Percentiles rank a stretch among this genome's conserved stretches.
phyloP scores from a whole-genome alignment of 2,329 filamentous ascomycete genomes.

The Colletotrichum musicola region DNA sequence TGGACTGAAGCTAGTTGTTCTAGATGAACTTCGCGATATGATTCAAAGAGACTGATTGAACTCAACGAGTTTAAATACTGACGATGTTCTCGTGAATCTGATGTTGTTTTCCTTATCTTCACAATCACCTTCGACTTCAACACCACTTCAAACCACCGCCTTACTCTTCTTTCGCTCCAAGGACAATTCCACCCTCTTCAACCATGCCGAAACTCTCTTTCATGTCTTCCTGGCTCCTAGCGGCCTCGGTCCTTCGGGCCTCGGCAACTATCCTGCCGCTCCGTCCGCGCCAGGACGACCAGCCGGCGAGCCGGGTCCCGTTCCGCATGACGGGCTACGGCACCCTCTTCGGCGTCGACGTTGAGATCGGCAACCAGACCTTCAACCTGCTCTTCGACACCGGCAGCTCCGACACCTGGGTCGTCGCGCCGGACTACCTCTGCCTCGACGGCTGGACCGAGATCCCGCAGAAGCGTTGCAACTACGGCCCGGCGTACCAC shows the following conservation, averaged over 20 bases:
- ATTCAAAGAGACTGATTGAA: neutral
- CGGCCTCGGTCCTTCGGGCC: neutral
- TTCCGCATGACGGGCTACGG: slow-evolving; percentile 24
- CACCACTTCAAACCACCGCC: neutral
- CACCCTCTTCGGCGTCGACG: slow-evolving; percentile 41
- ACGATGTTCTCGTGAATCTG: neutral
- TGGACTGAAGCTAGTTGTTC: neutral
- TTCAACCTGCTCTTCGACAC: slow-evolving; percentile 40
- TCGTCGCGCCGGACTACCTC: slow-evolving; percentile 36
- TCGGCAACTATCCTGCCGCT: slow-evolving; percentile 4
- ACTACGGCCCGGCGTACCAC: slow-evolving; percentile 35
- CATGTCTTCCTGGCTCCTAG: neutral
- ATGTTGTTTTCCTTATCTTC: neutral
- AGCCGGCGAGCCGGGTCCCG: neutral
- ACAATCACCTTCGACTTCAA: neutral
- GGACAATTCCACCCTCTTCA: neutral
- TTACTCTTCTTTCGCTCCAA: neutral
- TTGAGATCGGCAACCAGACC: slow-evolving; percentile 35
- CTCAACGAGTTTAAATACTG: neutral
- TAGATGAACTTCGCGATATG: neutral
- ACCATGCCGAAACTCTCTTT: neutral
- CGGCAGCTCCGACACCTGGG: slow-evolving; percentile 40
- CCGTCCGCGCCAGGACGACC: neutral
- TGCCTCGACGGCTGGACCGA: slow-evolving; percentile 31
- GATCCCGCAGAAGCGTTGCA: slow-evolving; percentile 32